phyloP scores from a whole-genome alignment of 805 yeast genomes.

The Ogataea neopini region DNA sequence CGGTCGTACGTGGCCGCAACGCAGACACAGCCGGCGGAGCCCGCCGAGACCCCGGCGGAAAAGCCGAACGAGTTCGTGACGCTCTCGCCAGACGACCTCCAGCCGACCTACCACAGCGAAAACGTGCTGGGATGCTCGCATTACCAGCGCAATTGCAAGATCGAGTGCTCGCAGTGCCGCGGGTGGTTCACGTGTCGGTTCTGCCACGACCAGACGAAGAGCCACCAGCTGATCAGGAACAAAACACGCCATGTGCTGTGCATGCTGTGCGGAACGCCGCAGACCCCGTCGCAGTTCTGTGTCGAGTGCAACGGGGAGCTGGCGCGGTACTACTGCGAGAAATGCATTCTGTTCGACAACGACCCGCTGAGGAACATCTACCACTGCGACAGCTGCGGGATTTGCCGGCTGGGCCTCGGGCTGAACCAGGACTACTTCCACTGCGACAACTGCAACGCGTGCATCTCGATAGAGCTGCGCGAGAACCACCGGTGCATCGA shows the following conservation, averaged over 20 bases:
- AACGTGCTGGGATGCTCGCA: conserved; percentile 74
- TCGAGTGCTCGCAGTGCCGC: conserved; percentile 74
- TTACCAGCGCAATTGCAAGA: conserved; percentile 79
- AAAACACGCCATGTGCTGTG: conserved; percentile 73
- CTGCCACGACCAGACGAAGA: conserved; percentile 69
- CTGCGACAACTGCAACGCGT: conserved; percentile 86
- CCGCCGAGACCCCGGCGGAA: not conserved
- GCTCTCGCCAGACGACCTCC: conserved; percentile 47
- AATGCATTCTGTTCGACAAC: conserved; percentile 81
- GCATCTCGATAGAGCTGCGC: conserved; percentile 76
- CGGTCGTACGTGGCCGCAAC: conserved; percentile 52
- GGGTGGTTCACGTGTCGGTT: conserved; percentile 81
- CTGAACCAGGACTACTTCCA: conserved; percentile 88
- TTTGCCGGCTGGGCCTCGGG: conserved; percentile 88
- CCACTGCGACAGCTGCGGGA: conserved; percentile 92
- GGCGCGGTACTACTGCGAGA: conserved; percentile 75
- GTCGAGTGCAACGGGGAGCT: conserved; percentile 63
- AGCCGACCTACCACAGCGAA: conserved; percentile 47
- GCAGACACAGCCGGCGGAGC: not conserved
- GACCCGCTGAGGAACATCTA: conserved; percentile 78
- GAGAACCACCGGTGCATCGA: conserved; percentile 82
- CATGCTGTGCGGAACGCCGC: conserved; percentile 77
- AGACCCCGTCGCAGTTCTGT: conserved; percentile 71
- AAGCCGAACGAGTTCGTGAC: conserved; percentile 33
- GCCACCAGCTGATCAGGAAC: conserved; percentile 60